Base-by-base conservation (phyloP, 495 filamentous ascomycete genomes). In the Podospora anserina region DNA sequence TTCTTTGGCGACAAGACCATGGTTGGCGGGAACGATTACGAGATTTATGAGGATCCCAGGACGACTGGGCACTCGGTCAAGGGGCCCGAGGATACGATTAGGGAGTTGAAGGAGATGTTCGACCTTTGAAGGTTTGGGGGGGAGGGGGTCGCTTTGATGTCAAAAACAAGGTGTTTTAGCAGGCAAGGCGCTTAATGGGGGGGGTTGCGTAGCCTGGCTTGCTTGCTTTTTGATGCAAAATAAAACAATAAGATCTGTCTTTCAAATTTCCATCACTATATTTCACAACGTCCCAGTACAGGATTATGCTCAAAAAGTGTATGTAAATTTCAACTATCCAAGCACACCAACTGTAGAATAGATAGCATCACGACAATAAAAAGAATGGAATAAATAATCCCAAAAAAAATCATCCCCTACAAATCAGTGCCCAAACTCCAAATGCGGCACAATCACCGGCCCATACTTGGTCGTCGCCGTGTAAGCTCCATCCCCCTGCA, bases 1-100 rank as follows among this genome's bases (percentile, higher is more conserved):
- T 99, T 98, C 87, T 98, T 98, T 77, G 95, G 95, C 59, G 95
- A 99, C 82, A 99, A 98, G 87, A 91, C 91, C 28, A 86, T 84
- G 72, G 78, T 87, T 72, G 94, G 95, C 66, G 95, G 95, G 58
- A 99, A 98, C 76, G 95, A 99, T 78, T 93, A 89, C 71, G 95
- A 99, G 84, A 97, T 99, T 73, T 97, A 89, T 78, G 75, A 78
- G 61, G 95, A 99, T 77, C 74, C 83, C 58, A 82, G 94, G 69
- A 94, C 91, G 15, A 87, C 91, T 62, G 95, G 95, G 6, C 95
- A 99, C 79, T 79, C 87, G 19, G 95, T 98, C 62, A 85, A 83
- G 62, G 85, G 83, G 61, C 94, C 95, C 15, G 88, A 93, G 66
- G 93, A 98, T 72, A 97, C 93, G 63, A 86, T 89, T 66, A 83